Conservation (phyloP, 768 basidiomycete genomes). For the Crucibulum laeve region DNA sequence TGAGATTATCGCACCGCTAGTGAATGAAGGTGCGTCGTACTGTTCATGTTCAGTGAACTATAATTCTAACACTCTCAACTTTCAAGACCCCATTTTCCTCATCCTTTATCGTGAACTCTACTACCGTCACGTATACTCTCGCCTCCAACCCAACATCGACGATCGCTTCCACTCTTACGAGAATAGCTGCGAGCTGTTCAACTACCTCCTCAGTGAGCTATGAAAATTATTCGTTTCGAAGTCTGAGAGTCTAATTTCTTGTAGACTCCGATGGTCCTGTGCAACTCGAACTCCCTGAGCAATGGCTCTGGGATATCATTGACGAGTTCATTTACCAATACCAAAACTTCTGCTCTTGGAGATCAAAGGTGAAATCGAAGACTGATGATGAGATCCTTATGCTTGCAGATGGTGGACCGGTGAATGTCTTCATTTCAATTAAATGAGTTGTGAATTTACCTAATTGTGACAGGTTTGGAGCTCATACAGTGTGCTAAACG, state of each 20-base stretch:
- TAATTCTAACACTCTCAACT: slow-evolving; percentile 3
- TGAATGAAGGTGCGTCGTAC: slow-evolving; percentile 72
- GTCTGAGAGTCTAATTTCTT: slow-evolving; percentile 1
- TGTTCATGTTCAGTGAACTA: background rate
- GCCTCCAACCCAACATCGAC: slow-evolving; percentile 91
- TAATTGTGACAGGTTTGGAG: slow-evolving; percentile 75
- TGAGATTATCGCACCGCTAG: slow-evolving; percentile 90
- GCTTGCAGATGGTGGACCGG: slow-evolving; percentile 71
- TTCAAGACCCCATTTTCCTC: slow-evolving; percentile 85
- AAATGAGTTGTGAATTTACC: background rate
- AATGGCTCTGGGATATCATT: slow-evolving; percentile 98
- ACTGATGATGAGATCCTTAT: slow-evolving; percentile 84
- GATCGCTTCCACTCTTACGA: slow-evolving; percentile 98
- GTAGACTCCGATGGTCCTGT: slow-evolving; percentile 93
- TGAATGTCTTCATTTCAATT: slow-evolving; percentile 22
- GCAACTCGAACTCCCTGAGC: slow-evolving; percentile 88
- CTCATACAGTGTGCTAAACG: slow-evolving; percentile 97
- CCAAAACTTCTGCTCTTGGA: slow-evolving; percentile 92
- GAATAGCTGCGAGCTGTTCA: slow-evolving; percentile 98
- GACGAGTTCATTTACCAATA: slow-evolving; percentile 99
- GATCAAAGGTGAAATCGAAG: slow-evolving; percentile 80
- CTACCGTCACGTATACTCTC: slow-evolving; percentile 94
- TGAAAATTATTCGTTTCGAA: background rate
- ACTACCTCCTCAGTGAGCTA: slow-evolving; percentile 85
- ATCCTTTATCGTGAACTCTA: slow-evolving; percentile 96